Evolutionary conservation across 2,329 filamentous ascomycete species (phyloP).

Genomic region (Trichophyton equinum): DNA sequence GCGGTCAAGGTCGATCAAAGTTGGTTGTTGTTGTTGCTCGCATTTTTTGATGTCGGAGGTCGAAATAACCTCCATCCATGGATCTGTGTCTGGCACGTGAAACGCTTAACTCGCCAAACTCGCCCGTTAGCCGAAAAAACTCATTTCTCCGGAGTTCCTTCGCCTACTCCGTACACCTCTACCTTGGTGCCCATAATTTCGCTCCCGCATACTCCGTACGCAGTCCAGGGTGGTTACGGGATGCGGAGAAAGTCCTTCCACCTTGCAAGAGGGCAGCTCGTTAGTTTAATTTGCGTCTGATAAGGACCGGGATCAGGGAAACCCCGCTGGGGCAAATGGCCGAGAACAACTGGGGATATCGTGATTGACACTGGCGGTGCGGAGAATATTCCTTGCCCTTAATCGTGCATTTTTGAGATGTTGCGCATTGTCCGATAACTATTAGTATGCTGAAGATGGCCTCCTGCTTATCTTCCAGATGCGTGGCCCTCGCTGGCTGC

Average conservation of each 20-base stretch:
- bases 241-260: background rate
- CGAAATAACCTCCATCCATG: background rate
- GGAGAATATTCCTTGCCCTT: background rate
- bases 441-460: background rate
- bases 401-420: no score
- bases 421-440: background rate
- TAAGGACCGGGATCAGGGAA: background rate
- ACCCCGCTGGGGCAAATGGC: background rate
- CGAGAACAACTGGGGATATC: background rate
- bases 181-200: background rate
- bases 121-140: background rate
- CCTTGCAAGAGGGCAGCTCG: background rate
- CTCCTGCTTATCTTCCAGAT: background rate
- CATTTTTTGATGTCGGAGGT: background rate
- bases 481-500: background rate
- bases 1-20: no score
- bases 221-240: background rate
- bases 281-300: background rate
- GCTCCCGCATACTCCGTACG: background rate
- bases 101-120: background rate
- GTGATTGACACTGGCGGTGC: background rate
- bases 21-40: no score
- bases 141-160: background rate
- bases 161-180: background rate
- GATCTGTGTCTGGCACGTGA: constrained; percentile 1